Percentiles rank a stretch among this genome's conserved stretches.
Conservation (phyloP, 371 early-diverging fungal species). For the Mortierella sp. region DNA sequence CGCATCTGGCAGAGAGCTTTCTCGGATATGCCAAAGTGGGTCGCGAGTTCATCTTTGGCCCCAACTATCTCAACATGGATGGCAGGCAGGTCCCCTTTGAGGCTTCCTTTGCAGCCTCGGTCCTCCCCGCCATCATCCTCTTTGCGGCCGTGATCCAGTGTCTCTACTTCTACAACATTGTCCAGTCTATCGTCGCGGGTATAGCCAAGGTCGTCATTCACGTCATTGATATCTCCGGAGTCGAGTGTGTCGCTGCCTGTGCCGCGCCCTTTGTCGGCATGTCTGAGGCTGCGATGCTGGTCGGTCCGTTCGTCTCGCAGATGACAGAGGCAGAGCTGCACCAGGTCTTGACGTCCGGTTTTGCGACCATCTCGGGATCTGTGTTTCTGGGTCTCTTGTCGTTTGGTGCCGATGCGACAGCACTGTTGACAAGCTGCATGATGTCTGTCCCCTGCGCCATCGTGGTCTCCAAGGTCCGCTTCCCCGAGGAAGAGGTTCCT, state of each 20-base stretch:
- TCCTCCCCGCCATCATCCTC: constrained; percentile 88
- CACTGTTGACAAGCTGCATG: constrained; percentile 84
- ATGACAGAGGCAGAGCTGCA: constrained; percentile 91
- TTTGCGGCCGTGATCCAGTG: constrained; percentile 88
- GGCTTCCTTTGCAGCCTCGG: constrained; percentile 74
- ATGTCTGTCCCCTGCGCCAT: constrained; percentile 93
- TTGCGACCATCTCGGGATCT: constrained; percentile 91
- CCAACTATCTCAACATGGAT: constrained; percentile 4
- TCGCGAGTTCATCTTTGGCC: constrained; percentile 76
- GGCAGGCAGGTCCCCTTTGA: constrained; percentile 53
- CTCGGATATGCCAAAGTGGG: constrained; percentile 75
- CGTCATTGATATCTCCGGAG: constrained; percentile 83
- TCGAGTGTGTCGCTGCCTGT: constrained; percentile 88
- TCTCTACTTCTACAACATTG: constrained; percentile 84
- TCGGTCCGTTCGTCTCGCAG: constrained; percentile 82
- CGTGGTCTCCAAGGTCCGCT: constrained; percentile 85
- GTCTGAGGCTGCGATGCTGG: constrained; percentile 85
- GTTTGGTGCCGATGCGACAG: constrained; percentile 73
- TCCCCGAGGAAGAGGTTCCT: constrained; percentile 86
- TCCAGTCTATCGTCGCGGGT: constrained; percentile 84
- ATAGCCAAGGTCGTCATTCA: constrained; percentile 76
- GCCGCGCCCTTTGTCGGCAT: constrained; percentile 88
- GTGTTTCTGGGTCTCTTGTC: constrained; percentile 78
- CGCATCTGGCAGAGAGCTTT: constrained; percentile 71
- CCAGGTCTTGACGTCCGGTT: constrained; percentile 89